phyloP scores from a whole-genome alignment of 1,284 basidiomycete species.

The Puccinia novopanici region DNA sequence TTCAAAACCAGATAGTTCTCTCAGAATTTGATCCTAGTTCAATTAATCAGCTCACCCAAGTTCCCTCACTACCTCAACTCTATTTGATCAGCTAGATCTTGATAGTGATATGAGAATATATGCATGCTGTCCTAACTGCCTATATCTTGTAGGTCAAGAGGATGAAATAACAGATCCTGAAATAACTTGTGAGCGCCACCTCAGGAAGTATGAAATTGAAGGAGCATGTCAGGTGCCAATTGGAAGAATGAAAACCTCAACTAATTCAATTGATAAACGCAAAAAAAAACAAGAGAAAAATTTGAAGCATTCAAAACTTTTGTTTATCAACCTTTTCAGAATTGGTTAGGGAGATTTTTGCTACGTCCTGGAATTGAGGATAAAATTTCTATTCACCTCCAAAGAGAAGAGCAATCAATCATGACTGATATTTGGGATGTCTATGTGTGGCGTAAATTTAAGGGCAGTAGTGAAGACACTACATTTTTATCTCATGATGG shows the following conservation, averaged over 20 bases:
- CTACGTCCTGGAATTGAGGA: constrained; percentile 24
- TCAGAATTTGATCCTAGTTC: constrained; percentile 10
- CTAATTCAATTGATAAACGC: not conserved
- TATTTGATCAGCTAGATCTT: constrained; percentile 12
- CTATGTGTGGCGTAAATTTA: not conserved
- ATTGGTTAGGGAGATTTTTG: constrained; percentile 10
- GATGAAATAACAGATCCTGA: constrained; percentile 7
- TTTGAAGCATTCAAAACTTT: constrained; percentile 23
- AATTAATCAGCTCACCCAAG: not conserved
- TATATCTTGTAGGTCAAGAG: constrained; percentile 3
- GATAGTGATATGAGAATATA: not conserved
- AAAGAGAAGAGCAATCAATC: not conserved
- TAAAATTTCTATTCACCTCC: constrained; percentile 4
- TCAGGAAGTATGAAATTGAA: not conserved
- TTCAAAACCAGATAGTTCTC: constrained; percentile 7
- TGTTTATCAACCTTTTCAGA: constrained; percentile 29
- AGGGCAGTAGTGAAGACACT: not conserved
- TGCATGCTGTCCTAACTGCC: constrained; percentile 17
- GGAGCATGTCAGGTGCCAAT: not conserved
- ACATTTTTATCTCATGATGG: constrained; percentile 18
- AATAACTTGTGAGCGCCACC: constrained; percentile 9
- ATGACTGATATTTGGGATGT: constrained; percentile 36
- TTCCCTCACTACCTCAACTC: constrained; percentile 1
- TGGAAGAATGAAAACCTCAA: constrained; percentile 32
- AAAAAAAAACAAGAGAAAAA: constrained; percentile 25